Evolutionary conservation across 306 rosid genomes (phyloP).

Genomic region (Begonia peltatifolia): DNA sequence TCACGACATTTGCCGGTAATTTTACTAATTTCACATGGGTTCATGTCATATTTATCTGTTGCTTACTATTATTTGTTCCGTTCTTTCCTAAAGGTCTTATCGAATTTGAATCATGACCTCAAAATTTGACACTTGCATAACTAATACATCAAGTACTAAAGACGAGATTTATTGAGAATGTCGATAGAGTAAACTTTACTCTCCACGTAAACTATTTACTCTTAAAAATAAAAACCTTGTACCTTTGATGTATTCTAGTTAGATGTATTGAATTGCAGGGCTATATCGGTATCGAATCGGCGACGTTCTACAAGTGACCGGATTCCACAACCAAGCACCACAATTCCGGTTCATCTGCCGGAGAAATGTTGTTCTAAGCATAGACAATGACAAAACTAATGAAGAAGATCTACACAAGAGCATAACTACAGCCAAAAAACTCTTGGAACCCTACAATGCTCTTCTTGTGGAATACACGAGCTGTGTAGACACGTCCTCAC

Average conservation of each 20-base stretch:
- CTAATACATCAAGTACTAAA: too few relatives aligned
- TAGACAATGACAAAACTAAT: slow-evolving; percentile 74
- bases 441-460: slow-evolving; percentile 45
- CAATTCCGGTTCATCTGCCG: slow-evolving; percentile 80
- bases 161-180: too few relatives aligned
- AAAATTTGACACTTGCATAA: too few relatives aligned
- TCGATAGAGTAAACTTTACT: too few relatives aligned
- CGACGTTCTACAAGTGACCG: slow-evolving; percentile 68
- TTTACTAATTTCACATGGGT: not conserved
- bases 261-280: slow-evolving; percentile 18
- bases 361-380: slow-evolving; percentile 72
- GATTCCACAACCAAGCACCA: slow-evolving; percentile 66
- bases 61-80: too few relatives aligned
- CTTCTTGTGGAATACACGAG: slow-evolving; percentile 78
- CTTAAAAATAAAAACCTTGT: too few relatives aligned
- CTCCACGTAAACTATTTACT: too few relatives aligned
- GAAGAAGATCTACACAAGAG: slow-evolving; percentile 70
- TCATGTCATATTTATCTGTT: too few relatives aligned
- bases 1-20: slow-evolving; percentile 82
- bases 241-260: not conserved
- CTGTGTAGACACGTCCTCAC: slow-evolving; percentile 45
- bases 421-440: slow-evolving; percentile 43
- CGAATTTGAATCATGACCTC: too few relatives aligned
- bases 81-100: too few relatives aligned
- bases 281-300: slow-evolving; percentile 71